phyloP scores from a whole-genome alignment of 805 yeast genomes.

The Wickerhamomyces queroliae region DNA sequence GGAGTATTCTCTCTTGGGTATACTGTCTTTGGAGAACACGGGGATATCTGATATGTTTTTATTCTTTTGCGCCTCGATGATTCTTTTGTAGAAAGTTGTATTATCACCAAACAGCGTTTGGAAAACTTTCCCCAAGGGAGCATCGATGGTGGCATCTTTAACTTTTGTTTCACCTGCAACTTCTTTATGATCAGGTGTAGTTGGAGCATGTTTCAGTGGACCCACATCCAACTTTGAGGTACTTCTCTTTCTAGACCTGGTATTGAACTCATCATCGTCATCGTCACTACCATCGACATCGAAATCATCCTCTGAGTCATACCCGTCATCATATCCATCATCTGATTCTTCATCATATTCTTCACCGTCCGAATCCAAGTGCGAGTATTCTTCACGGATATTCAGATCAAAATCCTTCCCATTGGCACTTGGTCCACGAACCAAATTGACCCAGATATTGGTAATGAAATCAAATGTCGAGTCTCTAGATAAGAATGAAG shows the following conservation, averaged over 20 bases:
- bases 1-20: constrained; percentile 40
- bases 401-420: constrained; percentile 6
- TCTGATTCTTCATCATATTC: constrained; percentile 18
- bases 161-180: constrained; percentile 49
- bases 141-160: constrained; percentile 44
- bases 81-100: constrained; percentile 33
- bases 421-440: constrained; percentile 19
- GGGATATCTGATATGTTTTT: constrained; percentile 48
- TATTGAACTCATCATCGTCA: constrained; percentile 4
- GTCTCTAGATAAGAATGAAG: constrained; percentile 81
- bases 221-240: constrained; percentile 20
- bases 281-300: constrained; percentile 1
- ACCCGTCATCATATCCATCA: constrained; percentile 15
- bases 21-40: constrained; percentile 26
- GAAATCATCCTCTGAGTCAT: constrained; percentile 19
- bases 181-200: constrained; percentile 36
- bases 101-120: constrained; percentile 60
- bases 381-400: constrained; percentile 4
- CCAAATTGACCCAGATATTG: constrained; percentile 52
- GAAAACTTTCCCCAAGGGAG: constrained; percentile 62
- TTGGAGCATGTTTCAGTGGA: constrained; percentile 44
- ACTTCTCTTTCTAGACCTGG: too few species aligned
- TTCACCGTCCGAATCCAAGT: constrained; percentile 6
- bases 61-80: constrained; percentile 59
- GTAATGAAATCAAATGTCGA: constrained; percentile 42